Percentiles rank a stretch among this genome's conserved stretches.
These are phyloP conservation scores for Paraphoma chrysanthemicola DNA, from an alignment of 2,329 filamentous ascomycete species.

Conservation along the genomic window DNA sequence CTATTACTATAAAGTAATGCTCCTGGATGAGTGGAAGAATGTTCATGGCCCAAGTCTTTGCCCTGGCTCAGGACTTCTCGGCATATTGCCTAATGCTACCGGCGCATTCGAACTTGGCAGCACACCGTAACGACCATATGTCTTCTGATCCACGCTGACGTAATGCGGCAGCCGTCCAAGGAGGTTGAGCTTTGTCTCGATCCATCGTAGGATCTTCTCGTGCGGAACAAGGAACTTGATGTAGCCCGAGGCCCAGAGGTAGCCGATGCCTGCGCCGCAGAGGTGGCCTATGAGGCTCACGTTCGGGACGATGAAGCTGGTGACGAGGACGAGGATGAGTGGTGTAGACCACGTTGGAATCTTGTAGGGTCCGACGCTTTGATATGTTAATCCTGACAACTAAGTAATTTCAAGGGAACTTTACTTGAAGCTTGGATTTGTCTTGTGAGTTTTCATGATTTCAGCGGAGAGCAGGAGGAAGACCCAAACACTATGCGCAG, in stretches of 20 bases:
- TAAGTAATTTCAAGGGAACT: slow-evolving; percentile 28
- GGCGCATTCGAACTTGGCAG: slow-evolving; percentile 61
- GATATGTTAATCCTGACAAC: slow-evolving; percentile 6
- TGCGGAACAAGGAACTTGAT: slow-evolving; percentile 89
- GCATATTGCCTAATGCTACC: slow-evolving; percentile 25
- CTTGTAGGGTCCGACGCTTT: slow-evolving; percentile 65
- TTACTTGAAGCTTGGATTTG: slow-evolving; percentile 77
- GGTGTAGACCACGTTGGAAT: slow-evolving; percentile 95
- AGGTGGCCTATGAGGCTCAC: slow-evolving; percentile 88
- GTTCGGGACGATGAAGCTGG: slow-evolving; percentile 78
- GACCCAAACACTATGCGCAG: slow-evolving; percentile 78
- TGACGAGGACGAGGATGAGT: slow-evolving; percentile 75
- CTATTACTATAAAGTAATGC: background rate
- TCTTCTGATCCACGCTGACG: slow-evolving; percentile 94
- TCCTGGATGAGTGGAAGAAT: background rate
- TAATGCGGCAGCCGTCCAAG: slow-evolving; percentile 87
- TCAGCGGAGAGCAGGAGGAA: slow-evolving; percentile 87
- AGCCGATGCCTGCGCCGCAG: slow-evolving; percentile 83
- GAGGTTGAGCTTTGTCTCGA: slow-evolving; percentile 87
- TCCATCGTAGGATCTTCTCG: slow-evolving; percentile 84
- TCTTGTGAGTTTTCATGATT: slow-evolving; percentile 81
- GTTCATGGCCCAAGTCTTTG: slow-evolving; percentile 36
- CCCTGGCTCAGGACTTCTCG: slow-evolving; percentile 40
- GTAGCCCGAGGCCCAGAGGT: slow-evolving; percentile 86
- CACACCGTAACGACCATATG: slow-evolving; percentile 89